These are phyloP conservation scores for Camelina laxa DNA, from an alignment of 345 rosid genomes.

Conservation along the genomic window DNA sequence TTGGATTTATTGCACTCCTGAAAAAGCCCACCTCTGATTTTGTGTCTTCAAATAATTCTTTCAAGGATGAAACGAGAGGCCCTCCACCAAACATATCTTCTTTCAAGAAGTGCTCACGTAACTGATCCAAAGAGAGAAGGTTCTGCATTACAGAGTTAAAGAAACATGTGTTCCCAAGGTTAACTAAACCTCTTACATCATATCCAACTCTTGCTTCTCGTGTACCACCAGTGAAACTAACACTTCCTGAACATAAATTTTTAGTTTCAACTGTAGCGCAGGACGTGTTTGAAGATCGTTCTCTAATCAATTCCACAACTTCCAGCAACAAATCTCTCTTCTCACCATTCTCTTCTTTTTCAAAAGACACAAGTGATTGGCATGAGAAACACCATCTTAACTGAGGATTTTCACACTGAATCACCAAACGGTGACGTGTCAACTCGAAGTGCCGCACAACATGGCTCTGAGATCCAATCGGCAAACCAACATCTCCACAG, in stretches of 20 bases:
- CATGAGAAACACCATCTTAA: constrained; percentile 88
- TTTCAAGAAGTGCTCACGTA: constrained; percentile 61
- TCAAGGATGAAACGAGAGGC: constrained; percentile 65
- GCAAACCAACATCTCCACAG: constrained; percentile 90
- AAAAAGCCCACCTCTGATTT: constrained; percentile 51
- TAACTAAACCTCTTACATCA: constrained; percentile 72
- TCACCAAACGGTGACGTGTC: constrained; percentile 68
- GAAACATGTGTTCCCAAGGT: constrained; percentile 97
- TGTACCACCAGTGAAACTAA: constrained; percentile 52
- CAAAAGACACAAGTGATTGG: constrained; percentile 59
- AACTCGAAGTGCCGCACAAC: constrained; percentile 65
- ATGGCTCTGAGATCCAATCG: constrained; percentile 72
- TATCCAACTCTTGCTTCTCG: constrained; percentile 53
- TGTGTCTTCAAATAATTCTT: constrained; percentile 68
- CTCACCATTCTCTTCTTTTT: constrained; percentile 68
- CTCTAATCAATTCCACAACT: constrained; percentile 66
- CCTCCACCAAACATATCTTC: constrained; percentile 53
- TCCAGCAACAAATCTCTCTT: constrained; percentile 56
- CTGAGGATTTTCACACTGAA: constrained; percentile 81
- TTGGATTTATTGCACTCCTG: constrained; percentile 71
- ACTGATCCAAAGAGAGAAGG: constrained; percentile 67
- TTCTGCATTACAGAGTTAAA: constrained; percentile 94
- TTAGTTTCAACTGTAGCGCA: constrained; percentile 51
- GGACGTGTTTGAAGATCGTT: constrained; percentile 37
- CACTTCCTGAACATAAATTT: constrained; percentile 64